A percentile compares a stretch with the other conserved stretches of the same genome.
Evolutionary conservation across 495 filamentous ascomycete genomes (phyloP).

Genomic region (Neurospora terricola): DNA sequence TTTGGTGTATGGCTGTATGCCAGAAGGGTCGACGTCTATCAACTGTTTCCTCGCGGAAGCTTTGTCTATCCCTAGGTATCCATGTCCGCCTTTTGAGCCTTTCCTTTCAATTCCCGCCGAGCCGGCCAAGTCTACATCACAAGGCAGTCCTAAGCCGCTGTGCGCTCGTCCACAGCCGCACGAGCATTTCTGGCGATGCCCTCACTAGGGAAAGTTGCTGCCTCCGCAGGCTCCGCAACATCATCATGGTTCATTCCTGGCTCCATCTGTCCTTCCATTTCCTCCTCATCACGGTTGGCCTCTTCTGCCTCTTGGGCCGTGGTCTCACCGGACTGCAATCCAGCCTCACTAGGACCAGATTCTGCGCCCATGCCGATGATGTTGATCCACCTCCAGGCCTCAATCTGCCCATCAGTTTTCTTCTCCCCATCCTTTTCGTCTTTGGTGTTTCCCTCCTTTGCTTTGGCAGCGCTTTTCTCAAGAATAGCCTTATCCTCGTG

Average conservation of each 20-base stretch:
- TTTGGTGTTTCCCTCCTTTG: neutral
- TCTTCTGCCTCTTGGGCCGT: slow-evolving; percentile 6
- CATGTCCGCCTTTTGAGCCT: neutral
- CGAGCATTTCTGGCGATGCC: neutral
- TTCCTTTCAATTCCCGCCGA: neutral
- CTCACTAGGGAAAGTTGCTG: neutral
- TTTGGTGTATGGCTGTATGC: neutral
- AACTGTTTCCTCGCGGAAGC: neutral
- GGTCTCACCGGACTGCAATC: neutral
- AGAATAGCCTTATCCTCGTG: slow-evolving; percentile 30
- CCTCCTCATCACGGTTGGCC: slow-evolving; percentile 24
- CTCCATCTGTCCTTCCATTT: slow-evolving; percentile 34
- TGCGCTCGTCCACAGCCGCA: neutral
- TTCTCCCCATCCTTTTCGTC: slow-evolving; percentile 11
- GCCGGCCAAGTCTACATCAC: neutral
- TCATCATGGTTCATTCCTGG: slow-evolving; percentile 6
- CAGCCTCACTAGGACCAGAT: slow-evolving; percentile 12
- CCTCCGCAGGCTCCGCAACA: neutral
- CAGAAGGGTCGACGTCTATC: neutral
- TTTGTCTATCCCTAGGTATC: neutral
- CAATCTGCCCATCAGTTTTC: neutral
- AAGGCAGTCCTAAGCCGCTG: neutral
- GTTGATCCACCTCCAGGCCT: slow-evolving; percentile 31
- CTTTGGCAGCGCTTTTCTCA: slow-evolving; percentile 1
- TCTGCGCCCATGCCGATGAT: slow-evolving; percentile 31